A percentile compares a stretch with the other conserved stretches of the same genome.
Evolutionary conservation across 2,329 filamentous ascomycete genomes (phyloP).

Genomic region (Sphaceloma murrayae): DNA sequence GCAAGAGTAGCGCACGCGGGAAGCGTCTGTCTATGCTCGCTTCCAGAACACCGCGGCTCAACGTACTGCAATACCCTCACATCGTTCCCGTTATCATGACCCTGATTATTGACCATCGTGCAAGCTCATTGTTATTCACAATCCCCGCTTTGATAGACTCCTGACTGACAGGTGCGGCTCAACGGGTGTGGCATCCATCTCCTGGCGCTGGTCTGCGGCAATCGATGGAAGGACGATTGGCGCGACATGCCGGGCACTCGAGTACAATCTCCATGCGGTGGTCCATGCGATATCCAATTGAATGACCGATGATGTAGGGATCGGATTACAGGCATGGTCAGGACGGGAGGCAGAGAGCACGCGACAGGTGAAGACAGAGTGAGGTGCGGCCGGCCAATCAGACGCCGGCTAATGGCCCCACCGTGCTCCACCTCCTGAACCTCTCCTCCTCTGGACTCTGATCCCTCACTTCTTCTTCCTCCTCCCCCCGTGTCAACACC

Average conservation of each 20-base stretch:
- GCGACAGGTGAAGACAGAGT: constrained; percentile 9
- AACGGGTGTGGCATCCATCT: constrained; percentile 7
- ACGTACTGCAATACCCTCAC: no score
- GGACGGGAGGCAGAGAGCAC: constrained; percentile 3
- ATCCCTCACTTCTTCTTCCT: not conserved
- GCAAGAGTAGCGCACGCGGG: no score
- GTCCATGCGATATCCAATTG: constrained; percentile 5
- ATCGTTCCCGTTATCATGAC: no score
- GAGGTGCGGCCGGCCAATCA: constrained; percentile 10
- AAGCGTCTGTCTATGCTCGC: constrained; percentile 6
- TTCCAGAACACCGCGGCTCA: no score
- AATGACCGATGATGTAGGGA: constrained; percentile 13
- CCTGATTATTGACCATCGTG: no score
- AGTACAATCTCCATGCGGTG: not conserved
- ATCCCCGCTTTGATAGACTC: no score
- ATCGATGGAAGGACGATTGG: constrained; percentile 5
- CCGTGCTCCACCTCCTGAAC: no score
- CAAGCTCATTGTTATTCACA: no score
- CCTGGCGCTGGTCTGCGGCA: constrained; percentile 1
- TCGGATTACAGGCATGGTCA: not conserved
- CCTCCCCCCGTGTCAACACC: constrained; percentile 1
- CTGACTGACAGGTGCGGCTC: constrained; percentile 7
- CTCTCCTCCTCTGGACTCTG: no score
- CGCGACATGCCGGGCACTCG: no score
- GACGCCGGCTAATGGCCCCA: not conserved